Conservation (phyloP, 768 basidiomycete species). For the Calvatia gigantea region DNA sequence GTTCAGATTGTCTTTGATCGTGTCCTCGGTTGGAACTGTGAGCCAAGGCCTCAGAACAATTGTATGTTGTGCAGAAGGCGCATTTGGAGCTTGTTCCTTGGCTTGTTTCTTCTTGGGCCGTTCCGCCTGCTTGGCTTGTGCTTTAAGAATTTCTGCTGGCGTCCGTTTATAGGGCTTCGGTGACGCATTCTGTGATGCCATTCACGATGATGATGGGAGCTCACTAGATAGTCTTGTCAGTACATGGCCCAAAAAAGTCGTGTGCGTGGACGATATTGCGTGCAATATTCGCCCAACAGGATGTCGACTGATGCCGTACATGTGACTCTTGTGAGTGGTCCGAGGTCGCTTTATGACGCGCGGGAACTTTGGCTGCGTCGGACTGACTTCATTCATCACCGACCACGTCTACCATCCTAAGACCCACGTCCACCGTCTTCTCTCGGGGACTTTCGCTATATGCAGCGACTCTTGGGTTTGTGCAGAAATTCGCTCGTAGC, state of each 20-base stretch:
- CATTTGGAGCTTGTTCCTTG: conserved; percentile 11
- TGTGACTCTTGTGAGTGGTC: neutral
- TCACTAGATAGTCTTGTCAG: neutral
- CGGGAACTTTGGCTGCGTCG: neutral
- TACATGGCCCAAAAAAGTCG: neutral
- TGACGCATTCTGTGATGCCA: conserved; percentile 4
- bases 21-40: conserved; percentile 20
- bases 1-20: conserved; percentile 21
- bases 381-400: neutral
- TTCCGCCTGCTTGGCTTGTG: conserved; percentile 29
- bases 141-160: conserved; percentile 3
- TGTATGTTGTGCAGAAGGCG: neutral
- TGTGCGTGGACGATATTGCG: neutral
- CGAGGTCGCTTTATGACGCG: neutral
- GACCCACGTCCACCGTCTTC: neutral
- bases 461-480: conserved; percentile 31
- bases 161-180: neutral
- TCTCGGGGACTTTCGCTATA: conserved; percentile 17
- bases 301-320: neutral
- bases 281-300: neutral
- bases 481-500: conserved; percentile 20
- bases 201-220: neutral
- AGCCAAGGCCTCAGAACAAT: conserved; percentile 41
- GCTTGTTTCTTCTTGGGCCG: conserved; percentile 17
- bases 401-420: neutral